A percentile compares a stretch with the other conserved stretches of the same genome.
Conservation (phyloP, 306 rosid species). For the Vigna unguiculata region DNA sequence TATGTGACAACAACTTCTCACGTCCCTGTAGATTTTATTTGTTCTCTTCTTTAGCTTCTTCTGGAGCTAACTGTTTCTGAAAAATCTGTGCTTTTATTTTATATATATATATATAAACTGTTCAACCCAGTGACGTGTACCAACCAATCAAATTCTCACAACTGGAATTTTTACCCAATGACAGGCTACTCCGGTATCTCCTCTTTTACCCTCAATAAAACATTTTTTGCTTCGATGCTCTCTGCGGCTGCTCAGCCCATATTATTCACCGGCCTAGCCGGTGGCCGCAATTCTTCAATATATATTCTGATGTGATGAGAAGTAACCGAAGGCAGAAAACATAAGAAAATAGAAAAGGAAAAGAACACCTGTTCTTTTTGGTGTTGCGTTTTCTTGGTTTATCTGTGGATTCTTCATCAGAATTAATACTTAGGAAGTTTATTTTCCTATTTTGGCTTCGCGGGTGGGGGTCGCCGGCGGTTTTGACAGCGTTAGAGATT, state of each 20-base stretch:
- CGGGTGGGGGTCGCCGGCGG: slow-evolving; percentile 34
- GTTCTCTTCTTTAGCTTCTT: background rate
- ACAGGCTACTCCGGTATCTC: slow-evolving; percentile 47
- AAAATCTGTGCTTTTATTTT: too few relatives aligned
- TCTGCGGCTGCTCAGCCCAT: background rate
- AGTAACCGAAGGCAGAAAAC: background rate
- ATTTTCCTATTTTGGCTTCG: background rate
- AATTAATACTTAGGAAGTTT: background rate
- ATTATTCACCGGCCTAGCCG: slow-evolving; percentile 49
- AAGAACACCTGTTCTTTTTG: slow-evolving; percentile 2
- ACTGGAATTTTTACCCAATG: slow-evolving; percentile 24
- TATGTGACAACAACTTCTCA: background rate
- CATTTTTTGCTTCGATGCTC: background rate
- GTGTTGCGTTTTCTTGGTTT: slow-evolving; percentile 29
- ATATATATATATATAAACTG: background rate
- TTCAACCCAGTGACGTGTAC: slow-evolving; percentile 60
- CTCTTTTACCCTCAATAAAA: slow-evolving; percentile 14
- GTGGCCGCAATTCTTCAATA: slow-evolving; percentile 37
- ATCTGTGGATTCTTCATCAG: slow-evolving; percentile 34
- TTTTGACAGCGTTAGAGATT: background rate
- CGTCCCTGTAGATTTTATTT: background rate
- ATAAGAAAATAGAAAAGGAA: background rate
- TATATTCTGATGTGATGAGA: background rate
- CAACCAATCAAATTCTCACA: slow-evolving; percentile 60
- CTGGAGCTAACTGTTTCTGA: background rate